These are phyloP conservation scores for Neonectria neomacrospora DNA, from an alignment of 2,329 filamentous ascomycete genomes.

Conservation along the genomic window DNA sequence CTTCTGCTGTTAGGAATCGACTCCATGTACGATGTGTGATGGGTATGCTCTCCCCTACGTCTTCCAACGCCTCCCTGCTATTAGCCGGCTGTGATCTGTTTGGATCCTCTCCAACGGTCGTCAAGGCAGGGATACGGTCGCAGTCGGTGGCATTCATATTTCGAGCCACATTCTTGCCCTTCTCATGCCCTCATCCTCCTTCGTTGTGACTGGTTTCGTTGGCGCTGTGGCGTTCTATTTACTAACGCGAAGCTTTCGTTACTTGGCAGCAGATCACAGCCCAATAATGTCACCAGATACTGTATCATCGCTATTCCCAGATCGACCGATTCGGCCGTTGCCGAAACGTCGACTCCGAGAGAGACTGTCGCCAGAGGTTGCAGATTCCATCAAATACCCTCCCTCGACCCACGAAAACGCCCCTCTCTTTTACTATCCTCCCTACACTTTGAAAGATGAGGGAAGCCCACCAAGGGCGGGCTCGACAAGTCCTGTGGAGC, in stretches of 20 bases:
- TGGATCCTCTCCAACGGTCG: constrained; percentile 11
- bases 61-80: constrained; percentile 47
- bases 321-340: constrained; percentile 91
- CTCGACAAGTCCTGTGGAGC: constrained; percentile 38
- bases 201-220: constrained; percentile 29
- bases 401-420: constrained; percentile 76
- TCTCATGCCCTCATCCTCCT: constrained; percentile 27
- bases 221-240: constrained; percentile 36
- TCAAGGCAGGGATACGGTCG: constrained; percentile 17
- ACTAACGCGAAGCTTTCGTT: constrained; percentile 43
- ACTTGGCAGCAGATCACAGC: constrained; percentile 53
- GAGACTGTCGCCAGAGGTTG: constrained; percentile 85
- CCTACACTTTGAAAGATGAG: constrained; percentile 66
- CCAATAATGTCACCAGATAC: constrained; percentile 77
- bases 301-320: constrained; percentile 82
- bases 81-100: constrained; percentile 25
- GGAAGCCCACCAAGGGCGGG: constrained; percentile 33
- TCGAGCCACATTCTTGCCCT: constrained; percentile 20
- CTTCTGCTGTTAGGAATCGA: constrained; percentile 33
- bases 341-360: constrained; percentile 90
- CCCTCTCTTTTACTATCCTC: constrained; percentile 74
- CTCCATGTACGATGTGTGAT: constrained; percentile 52
- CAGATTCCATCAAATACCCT: constrained; percentile 84
- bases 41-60: constrained; percentile 52
- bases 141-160: constrained; percentile 2